Evolutionary conservation across 805 yeast species (phyloP), one percentile per base, ranked within the genome.

Genomic region (Lachancea quebecensis): DNA sequence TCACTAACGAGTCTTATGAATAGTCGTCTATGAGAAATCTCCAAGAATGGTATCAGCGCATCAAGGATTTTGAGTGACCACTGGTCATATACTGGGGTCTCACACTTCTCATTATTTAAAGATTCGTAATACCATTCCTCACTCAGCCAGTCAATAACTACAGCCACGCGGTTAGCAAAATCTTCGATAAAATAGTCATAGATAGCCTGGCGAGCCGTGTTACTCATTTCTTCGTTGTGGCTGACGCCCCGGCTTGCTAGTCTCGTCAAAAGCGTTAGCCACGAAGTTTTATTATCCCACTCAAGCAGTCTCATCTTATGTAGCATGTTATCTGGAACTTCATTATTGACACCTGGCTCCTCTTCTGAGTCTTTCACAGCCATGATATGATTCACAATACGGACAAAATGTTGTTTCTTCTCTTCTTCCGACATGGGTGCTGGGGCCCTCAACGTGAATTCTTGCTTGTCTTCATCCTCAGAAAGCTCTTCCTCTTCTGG

Each of bases 41-140:
- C 99, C 53, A 91, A 67, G 51, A 85, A 86, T 5, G 96, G 95
- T 37, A 91, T 77, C 56, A 90, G 70, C 2, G 84, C 77, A 50
- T 90, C 96, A 40, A 93, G 65, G 0, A 88, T 74, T 45, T 75
- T 78, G 4, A 74, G 72, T 0, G 91, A 77, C 84, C 95, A 88
- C 46, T 72, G 70, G 46, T 75, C 64, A 62, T 93, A 93, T 2
- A 55, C 62, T 14, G 79, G 79, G 57, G 45, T 51, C 51, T 25
- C 40, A 27, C 27, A 25, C 10, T 11, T 25, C 10, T 17, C 32
- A 31, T 39, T 40, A 16, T 38, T 25, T 12, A 54, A 15, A 12
- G 55, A 67, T 57, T 82, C 85, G 40, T 78, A 70, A 66, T 78
- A 81, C 95, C 96, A 93, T 63, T 93, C 99, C 65, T 93, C 99